A percentile compares a stretch with the other conserved stretches of the same genome.
Conservation (phyloP, 2,329 filamentous ascomycete species). For the Pseudonectria buxi region DNA sequence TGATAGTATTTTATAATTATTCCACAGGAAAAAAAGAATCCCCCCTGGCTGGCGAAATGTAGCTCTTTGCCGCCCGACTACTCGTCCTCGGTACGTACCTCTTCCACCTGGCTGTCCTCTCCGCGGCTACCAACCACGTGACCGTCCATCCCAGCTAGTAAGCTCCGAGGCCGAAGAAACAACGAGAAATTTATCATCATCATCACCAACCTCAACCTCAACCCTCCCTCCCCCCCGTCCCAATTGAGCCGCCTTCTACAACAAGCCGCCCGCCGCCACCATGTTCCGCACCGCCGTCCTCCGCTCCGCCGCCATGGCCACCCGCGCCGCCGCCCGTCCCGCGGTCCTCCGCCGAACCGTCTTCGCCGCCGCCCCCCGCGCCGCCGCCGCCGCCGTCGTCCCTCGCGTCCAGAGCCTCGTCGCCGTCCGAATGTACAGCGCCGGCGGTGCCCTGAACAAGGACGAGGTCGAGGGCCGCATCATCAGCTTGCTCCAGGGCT, state of each 20-base stretch:
- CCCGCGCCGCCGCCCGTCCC: slow-evolving; percentile 42
- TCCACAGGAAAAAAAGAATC: no score
- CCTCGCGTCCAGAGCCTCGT: slow-evolving; percentile 57
- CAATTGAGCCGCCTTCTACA: slow-evolving; percentile 9
- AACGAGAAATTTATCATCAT: slow-evolving; percentile 43
- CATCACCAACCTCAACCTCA: slow-evolving; percentile 7
- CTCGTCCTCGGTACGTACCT: no score
- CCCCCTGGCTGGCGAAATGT: no score
- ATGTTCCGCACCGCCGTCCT: slow-evolving; percentile 91
- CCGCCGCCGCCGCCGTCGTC: slow-evolving; percentile 53
- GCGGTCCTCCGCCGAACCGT: slow-evolving; percentile 55
- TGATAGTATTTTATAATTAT: no score
- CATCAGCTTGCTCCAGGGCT: slow-evolving; percentile 86
- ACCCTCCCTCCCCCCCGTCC: slow-evolving; percentile 1
- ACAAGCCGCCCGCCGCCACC: slow-evolving; percentile 7
- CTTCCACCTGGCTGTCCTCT: no score
- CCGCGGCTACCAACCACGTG: slow-evolving; percentile 18
- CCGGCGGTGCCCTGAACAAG: slow-evolving; percentile 69
- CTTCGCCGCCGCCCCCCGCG: slow-evolving; percentile 50
- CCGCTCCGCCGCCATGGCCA: slow-evolving; percentile 61
- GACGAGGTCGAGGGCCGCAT: slow-evolving; percentile 87
- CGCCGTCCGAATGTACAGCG: slow-evolving; percentile 78
- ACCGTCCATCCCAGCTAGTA: slow-evolving; percentile 20
- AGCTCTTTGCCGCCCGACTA: no score
- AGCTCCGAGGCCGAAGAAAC: slow-evolving; percentile 20